Evolutionary conservation across 495 filamentous ascomycete species (phyloP), one percentile per base, ranked within the genome.

Genomic region (Penicillium macrosclerotiorum): DNA sequence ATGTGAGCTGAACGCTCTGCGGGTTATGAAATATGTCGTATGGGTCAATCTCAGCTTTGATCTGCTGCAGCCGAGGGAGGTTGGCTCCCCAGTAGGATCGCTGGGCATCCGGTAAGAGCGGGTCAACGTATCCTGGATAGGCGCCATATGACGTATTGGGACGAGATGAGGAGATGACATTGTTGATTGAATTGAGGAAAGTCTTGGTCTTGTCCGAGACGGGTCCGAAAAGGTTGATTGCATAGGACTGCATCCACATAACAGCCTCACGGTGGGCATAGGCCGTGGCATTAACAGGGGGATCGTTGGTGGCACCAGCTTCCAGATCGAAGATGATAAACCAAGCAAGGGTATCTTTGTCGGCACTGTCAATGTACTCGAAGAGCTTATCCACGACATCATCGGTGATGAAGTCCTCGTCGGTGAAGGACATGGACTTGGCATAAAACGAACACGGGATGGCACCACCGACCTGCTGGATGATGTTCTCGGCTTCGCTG

Each of bases 81-180:
- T 77, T 83, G 4, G 59, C 35, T 0, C 75, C 67, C 69, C 74
- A 86, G 49, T 86, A 90, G 0, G 78, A 73, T 18, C 71, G 55
- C 20, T 55, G 65, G 0, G 57, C 52, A 26, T 77, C 47, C 18
- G 53, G 56, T 44, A 87, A 50, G 4, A 59, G 64, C 1, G 82
- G 80, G 60, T 91, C 87, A 4, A 89, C 77, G 54, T 89, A 89
- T 14, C 86, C 88, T 1, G 84, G 73, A 63, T 90, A 91, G 0
- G 79, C 63, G 5, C 64, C 63, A 36, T 64, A 59, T 20, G 42
- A 41, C 6, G 47, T 60, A 3, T 53, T 36, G 0, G 69, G 57
- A 20, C 58, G 62, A 12, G 62, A 51, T 2, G 38, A 48, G 2
- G 34, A 35, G 16, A 68, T 54, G 2, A 66, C 42, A 3, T 67